Percentiles rank a stretch among this genome's conserved stretches.
Evolutionary conservation across 257 asterid genomes (phyloP).

Genomic region (Solanum ahanhuiri): DNA sequence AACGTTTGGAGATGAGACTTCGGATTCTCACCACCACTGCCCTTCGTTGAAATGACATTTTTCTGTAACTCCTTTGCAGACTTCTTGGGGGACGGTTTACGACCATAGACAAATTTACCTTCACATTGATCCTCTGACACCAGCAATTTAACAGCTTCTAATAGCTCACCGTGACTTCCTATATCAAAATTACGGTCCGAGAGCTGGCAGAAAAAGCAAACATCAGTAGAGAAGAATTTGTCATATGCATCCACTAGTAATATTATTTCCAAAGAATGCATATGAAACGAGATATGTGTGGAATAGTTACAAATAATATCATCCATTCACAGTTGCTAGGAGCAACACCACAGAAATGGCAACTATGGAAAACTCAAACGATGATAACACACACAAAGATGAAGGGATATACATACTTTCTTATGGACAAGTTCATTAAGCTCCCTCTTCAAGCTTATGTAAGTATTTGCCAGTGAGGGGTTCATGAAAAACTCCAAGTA

Average conservation of each 20-base stretch:
- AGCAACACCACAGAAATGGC: neutral
- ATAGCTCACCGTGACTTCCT: slow-evolving; percentile 41
- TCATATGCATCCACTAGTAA: neutral
- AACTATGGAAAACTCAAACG: neutral
- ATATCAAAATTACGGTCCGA: slow-evolving; percentile 48
- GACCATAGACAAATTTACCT: slow-evolving; percentile 84
- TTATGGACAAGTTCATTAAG: slow-evolving; percentile 65
- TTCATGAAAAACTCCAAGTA: slow-evolving; percentile 85
- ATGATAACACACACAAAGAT: neutral
- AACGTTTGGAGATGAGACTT: slow-evolving; percentile 69
- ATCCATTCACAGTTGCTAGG: neutral
- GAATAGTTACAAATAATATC: neutral
- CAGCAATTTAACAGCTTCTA: slow-evolving; percentile 64
- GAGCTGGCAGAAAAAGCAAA: slow-evolving; percentile 50
- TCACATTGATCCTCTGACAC: slow-evolving; percentile 72
- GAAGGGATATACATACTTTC: slow-evolving; percentile 34
- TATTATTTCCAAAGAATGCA: neutral
- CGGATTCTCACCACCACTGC: slow-evolving; percentile 41
- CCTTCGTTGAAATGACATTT: slow-evolving; percentile 3
- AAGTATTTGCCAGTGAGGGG: slow-evolving; percentile 57
- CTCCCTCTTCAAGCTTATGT: slow-evolving; percentile 58
- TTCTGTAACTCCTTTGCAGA: slow-evolving; percentile 16
- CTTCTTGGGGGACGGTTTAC: slow-evolving; percentile 40
- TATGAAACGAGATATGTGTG: neutral
- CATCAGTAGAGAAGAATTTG: slow-evolving; percentile 7